Evolutionary conservation across 192 early-diverging fungal genomes (phyloP).

Genomic region (Endogone sp.): DNA sequence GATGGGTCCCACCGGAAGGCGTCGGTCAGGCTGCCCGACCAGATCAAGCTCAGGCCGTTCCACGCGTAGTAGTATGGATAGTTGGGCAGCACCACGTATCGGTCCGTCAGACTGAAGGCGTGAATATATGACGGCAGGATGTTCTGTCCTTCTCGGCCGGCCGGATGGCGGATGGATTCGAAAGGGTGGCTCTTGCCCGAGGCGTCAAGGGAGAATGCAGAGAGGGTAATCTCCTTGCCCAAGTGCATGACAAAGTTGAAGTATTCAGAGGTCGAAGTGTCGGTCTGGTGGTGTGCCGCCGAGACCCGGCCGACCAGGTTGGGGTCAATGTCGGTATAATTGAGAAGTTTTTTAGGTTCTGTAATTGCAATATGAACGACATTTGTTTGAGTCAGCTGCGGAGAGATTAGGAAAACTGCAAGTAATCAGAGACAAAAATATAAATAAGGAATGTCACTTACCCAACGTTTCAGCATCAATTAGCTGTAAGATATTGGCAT

Average conservation of each 20-base stretch:
- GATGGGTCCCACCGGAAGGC: constrained; percentile 42
- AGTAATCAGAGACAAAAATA: too few relatives aligned
- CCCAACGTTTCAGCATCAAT: constrained; percentile 12
- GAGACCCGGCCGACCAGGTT: constrained; percentile 25
- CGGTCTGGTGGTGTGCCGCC: constrained; percentile 35
- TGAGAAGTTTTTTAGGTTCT: constrained; percentile 23
- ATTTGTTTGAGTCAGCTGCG: too few relatives aligned
- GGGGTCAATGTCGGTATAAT: constrained; percentile 22
- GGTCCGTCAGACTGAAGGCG: constrained; percentile 40
- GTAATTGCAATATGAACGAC: too few relatives aligned
- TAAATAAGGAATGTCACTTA: too few relatives aligned
- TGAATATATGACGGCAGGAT: constrained; percentile 40
- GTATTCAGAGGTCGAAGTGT: constrained; percentile 27
- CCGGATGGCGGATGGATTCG: constrained; percentile 26
- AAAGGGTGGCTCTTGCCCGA: constrained; percentile 12
- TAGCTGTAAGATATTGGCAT: constrained; percentile 32
- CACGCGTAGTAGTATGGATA: constrained; percentile 39
- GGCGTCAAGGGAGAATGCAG: constrained; percentile 15
- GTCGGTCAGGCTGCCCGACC: constrained; percentile 31
- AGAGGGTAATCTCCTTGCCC: constrained; percentile 21
- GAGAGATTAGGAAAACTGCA: too few relatives aligned
- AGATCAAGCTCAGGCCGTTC: constrained; percentile 33
- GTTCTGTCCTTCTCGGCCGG: constrained; percentile 7
- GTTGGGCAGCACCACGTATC: constrained; percentile 42
- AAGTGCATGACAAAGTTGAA: constrained; percentile 30